A percentile compares a stretch with the other conserved stretches of the same genome.
Evolutionary conservation across 1,284 basidiomycete genomes (phyloP).

Genomic region (Uromyces viciae-fabae): DNA sequence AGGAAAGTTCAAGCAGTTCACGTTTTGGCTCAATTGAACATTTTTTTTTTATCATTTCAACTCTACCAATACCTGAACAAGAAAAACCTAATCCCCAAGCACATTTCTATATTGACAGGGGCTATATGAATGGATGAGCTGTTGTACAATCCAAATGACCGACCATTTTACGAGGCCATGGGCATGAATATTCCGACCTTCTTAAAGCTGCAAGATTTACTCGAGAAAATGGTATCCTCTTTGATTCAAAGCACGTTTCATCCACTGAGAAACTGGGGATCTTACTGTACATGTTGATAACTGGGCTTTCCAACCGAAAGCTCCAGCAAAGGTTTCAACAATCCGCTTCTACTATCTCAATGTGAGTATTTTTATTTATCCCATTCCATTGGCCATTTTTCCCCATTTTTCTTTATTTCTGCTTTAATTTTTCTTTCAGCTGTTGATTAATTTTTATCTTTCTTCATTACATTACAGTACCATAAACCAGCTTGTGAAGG

Average conservation of each 20-base stretch:
- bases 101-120: not conserved
- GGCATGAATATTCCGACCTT: not conserved
- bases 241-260: not conserved
- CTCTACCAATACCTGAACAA: not conserved
- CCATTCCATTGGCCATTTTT: too few relatives aligned
- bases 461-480: too few relatives aligned
- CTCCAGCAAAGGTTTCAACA: not conserved
- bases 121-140: not conserved
- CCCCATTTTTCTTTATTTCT: too few relatives aligned
- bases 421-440: too few relatives aligned
- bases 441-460: too few relatives aligned
- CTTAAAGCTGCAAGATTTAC: not conserved
- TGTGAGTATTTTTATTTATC: too few relatives aligned
- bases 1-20: not conserved
- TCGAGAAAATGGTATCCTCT: not conserved
- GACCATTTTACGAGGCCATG: not conserved
- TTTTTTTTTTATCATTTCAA: not conserved
- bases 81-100: not conserved
- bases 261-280: not conserved
- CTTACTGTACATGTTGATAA: not conserved
- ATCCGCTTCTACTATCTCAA: not conserved
- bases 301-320: not conserved
- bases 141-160: not conserved
- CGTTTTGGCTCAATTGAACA: not conserved
- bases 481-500: constrained; percentile 1